A percentile compares a stretch with the other conserved stretches of the same genome.
These are phyloP conservation scores for Rhizomucor miehei DNA, from an alignment of 371 early-diverging fungal species.

Conservation along the genomic window DNA sequence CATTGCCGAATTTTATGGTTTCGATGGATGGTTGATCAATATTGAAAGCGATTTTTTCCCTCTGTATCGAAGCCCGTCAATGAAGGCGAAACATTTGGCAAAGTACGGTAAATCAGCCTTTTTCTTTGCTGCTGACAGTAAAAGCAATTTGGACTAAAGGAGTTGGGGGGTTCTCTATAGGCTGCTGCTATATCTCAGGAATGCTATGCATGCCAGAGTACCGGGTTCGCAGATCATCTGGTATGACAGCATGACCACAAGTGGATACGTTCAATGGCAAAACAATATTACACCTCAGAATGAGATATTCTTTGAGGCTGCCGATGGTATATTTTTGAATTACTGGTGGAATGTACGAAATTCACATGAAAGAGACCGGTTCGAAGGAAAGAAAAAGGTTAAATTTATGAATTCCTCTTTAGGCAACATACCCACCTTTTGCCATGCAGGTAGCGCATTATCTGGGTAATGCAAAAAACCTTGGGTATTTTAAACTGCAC, in stretches of 20 bases:
- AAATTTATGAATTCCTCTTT: no score
- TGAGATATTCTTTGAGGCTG: slow-evolving; percentile 43
- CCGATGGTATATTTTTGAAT: slow-evolving; percentile 62
- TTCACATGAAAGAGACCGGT: no score
- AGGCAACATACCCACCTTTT: no score
- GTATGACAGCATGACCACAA: slow-evolving; percentile 57
- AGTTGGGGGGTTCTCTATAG: no score
- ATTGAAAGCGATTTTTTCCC: slow-evolving; percentile 52
- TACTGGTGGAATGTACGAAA: slow-evolving; percentile 55
- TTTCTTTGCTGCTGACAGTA: no score
- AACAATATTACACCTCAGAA: slow-evolving; percentile 51
- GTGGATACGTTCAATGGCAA: slow-evolving; percentile 54
- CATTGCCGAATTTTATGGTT: slow-evolving; percentile 57
- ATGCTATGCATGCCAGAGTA: slow-evolving; percentile 43
- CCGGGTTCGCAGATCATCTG: slow-evolving; percentile 53
- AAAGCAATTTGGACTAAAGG: no score
- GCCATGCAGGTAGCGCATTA: no score
- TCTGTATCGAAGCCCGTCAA: slow-evolving; percentile 15
- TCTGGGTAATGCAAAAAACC: no score
- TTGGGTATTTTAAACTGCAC: no score
- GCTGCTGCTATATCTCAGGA: slow-evolving; percentile 45
- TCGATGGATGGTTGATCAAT: slow-evolving; percentile 72
- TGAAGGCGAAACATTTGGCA: slow-evolving; percentile 27
- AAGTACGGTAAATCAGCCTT: no score
- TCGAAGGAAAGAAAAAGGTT: no score